Base-by-base conservation (phyloP, 176 grass and related monocot genomes). In the Oryza meyeriana region DNA sequence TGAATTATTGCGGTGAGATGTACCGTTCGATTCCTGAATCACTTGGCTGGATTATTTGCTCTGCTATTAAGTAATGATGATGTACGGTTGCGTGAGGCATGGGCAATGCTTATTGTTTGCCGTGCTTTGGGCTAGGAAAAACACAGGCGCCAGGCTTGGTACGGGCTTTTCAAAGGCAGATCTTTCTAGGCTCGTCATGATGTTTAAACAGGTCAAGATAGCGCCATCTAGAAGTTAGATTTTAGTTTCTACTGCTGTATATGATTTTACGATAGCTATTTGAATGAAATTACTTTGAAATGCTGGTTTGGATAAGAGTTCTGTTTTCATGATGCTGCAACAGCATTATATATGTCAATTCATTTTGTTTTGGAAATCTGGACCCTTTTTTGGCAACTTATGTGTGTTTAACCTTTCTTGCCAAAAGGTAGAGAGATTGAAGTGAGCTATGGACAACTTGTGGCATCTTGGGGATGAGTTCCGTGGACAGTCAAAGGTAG, bases 391-490 rank as follows among this genome's bases (percentile, higher is more conserved):
- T 69, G 2, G 16, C 76, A 42, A 52, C 16, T 61, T 84, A 75
- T 34, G 27, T 65, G 12, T 77, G 72, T 34, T 71, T 22, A 47
- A 40, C 42, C 20, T 42, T 76, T 80, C 14, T 75, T 78, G 6
- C 8, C 3, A 32, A 5, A n/a, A 71, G 48, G 62, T 74, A 16
- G 24, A 61, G 29, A 69, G 50, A 42, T 75, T 71, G 57, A 87
- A 70, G 36, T 25, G 81, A 78, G 79, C 65, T 14, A 98, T 98
- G 96, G 89, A 95, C 75, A 87, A 90, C 84, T 81, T 98, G 77
- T 98, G 96, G 96, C 86, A 93, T 89, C 82, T 98, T 4, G 96
- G 93, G 29, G 90, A 95, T 84, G 92, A 95, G 79, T 94, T 95
- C 84, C 89, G 96, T 61, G 92, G 96, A 17, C 90, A 95, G 47